Percentiles rank a stretch among this genome's conserved stretches.
phyloP scores from a whole-genome alignment of 1,284 basidiomycete species.

The Xanthoconium separans region DNA sequence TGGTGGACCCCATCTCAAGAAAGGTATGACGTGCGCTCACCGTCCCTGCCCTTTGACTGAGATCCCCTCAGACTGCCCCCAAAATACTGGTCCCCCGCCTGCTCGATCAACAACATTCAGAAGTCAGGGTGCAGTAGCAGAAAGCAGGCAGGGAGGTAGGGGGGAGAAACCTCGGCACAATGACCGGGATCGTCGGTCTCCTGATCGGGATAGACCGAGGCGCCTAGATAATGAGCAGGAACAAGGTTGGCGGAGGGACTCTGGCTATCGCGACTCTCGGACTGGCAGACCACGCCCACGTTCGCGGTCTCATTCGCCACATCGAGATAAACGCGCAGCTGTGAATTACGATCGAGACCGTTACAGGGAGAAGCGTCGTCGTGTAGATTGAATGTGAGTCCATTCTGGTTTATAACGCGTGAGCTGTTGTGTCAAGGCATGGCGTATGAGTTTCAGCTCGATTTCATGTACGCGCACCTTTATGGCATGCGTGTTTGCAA shows the following conservation, averaged over 20 bases:
- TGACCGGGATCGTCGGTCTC: slow-evolving; percentile 25
- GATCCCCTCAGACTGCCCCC: slow-evolving; percentile 61
- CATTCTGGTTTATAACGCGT: slow-evolving; percentile 1
- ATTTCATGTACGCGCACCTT: not conserved
- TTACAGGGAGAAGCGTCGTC: slow-evolving; percentile 40
- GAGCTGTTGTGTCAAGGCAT: slow-evolving; percentile 1
- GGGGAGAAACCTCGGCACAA: slow-evolving; percentile 26
- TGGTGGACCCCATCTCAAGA: slow-evolving; percentile 87
- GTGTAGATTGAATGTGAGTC: slow-evolving; percentile 35
- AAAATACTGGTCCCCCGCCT: slow-evolving; percentile 54
- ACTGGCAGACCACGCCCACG: slow-evolving; percentile 25
- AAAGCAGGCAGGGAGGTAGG: slow-evolving; percentile 42
- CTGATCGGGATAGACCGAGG: slow-evolving; percentile 26
- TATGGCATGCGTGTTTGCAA: not conserved
- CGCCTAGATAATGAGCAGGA: slow-evolving; percentile 28
- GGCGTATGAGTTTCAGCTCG: not conserved
- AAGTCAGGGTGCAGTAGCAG: slow-evolving; percentile 45
- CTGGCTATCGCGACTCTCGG: slow-evolving; percentile 21
- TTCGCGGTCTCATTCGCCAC: slow-evolving; percentile 40
- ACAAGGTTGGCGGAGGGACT: slow-evolving; percentile 24
- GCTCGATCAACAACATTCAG: slow-evolving; percentile 43
- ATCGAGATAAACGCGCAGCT: slow-evolving; percentile 32
- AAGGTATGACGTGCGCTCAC: slow-evolving; percentile 50
- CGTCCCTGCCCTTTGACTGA: slow-evolving; percentile 5
- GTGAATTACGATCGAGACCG: slow-evolving; percentile 39